These are phyloP conservation scores for Fusarium chaquense DNA, from an alignment of 2,329 filamentous ascomycete species.

Conservation along the genomic window DNA sequence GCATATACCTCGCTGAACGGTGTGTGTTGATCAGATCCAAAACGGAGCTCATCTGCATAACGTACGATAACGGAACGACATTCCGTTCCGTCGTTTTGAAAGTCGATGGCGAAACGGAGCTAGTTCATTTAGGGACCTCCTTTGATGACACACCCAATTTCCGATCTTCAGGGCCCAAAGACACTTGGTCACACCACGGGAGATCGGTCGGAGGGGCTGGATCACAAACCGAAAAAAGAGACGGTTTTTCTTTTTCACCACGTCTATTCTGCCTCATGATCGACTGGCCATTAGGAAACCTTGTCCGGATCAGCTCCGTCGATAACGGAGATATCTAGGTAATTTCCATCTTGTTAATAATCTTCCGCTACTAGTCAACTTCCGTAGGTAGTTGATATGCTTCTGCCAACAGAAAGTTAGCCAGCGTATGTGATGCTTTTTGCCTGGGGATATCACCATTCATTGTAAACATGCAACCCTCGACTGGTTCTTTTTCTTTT, in stretches of 20 bases:
- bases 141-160: conserved; percentile 47
- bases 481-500: not conserved
- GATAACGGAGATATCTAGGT: not conserved
- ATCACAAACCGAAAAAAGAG: not conserved
- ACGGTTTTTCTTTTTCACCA: not conserved
- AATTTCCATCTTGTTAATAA: conserved; percentile 8
- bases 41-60: too few relatives aligned
- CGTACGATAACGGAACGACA: not conserved
- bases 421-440: not conserved
- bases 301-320: conserved; percentile 11
- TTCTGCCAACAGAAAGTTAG: not conserved
- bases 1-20: conserved; percentile 13
- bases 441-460: not conserved
- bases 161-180: conserved; percentile 36
- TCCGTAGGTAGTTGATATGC: not conserved
- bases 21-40: too few relatives aligned
- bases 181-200: conserved; percentile 14
- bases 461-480: not conserved
- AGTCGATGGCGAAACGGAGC: conserved; percentile 4
- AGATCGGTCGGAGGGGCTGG: not conserved
- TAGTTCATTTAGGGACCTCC: conserved; percentile 42
- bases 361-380: not conserved
- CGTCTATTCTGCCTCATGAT: not conserved
- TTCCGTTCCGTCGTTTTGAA: conserved; percentile 36
- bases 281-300: not conserved